These are phyloP conservation scores for Viola odorata DNA, from an alignment of 345 rosid species.

Conservation along the genomic window DNA sequence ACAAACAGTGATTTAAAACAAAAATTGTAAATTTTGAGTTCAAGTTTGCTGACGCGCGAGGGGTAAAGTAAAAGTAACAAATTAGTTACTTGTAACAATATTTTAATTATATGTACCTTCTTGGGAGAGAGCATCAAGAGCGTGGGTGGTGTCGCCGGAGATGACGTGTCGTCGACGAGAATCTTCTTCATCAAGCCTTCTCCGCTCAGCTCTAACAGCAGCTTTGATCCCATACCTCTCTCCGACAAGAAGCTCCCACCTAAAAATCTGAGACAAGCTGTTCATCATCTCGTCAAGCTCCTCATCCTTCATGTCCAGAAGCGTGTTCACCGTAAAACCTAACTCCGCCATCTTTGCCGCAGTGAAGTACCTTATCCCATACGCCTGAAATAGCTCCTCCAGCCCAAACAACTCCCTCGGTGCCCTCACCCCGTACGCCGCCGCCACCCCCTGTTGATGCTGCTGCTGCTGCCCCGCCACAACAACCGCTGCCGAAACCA, in stretches of 20 bases:
- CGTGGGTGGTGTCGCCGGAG: slow-evolving; percentile 42
- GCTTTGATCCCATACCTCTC: slow-evolving; percentile 91
- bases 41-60: too few relatives aligned
- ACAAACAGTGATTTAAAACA: too few relatives aligned
- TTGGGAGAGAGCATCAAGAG: slow-evolving; percentile 86
- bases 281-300: slow-evolving; percentile 99
- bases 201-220: slow-evolving; percentile 84
- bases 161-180: slow-evolving; percentile 43
- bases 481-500: slow-evolving; percentile 14
- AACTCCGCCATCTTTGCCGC: slow-evolving; percentile 88
- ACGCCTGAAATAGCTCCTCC: slow-evolving; percentile 74
- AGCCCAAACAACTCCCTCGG: slow-evolving; percentile 60
- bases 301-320: slow-evolving; percentile 83
- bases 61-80: too few relatives aligned
- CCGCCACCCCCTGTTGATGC: slow-evolving; percentile 21
- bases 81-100: too few relatives aligned
- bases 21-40: too few relatives aligned
- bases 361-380: slow-evolving; percentile 79
- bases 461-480: neutral
- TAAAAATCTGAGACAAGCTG: slow-evolving; percentile 74
- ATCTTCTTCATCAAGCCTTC: slow-evolving; percentile 64
- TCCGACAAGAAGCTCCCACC: slow-evolving; percentile 93
- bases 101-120: slow-evolving; percentile 52
- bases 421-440: slow-evolving; percentile 29
- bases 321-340: slow-evolving; percentile 93